Evolutionary conservation across 2,329 filamentous ascomycete genomes (phyloP).

Genomic region (Neofusicoccum ribis): DNA sequence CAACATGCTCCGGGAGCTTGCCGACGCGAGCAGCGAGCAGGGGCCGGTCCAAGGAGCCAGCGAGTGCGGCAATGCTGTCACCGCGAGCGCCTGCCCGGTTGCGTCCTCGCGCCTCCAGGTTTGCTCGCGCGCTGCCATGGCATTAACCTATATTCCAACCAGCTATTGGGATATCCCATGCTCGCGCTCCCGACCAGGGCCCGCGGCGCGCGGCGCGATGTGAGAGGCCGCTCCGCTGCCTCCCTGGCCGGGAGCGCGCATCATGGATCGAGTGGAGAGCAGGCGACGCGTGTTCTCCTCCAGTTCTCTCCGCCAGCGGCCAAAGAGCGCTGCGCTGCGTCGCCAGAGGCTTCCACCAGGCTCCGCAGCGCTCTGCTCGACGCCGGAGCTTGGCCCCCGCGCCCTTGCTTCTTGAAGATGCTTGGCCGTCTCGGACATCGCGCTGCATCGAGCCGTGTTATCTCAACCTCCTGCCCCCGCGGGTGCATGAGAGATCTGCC

Average conservation of each 20-base stretch:
- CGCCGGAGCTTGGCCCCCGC: background rate
- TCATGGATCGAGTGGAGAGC: background rate
- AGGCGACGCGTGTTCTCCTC: conserved; percentile 4
- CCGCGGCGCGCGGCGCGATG: background rate
- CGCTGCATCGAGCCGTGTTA: background rate
- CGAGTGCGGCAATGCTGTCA: background rate
- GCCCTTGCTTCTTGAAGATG: conserved; percentile 14
- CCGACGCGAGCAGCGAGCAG: background rate
- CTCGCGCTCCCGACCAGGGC: background rate
- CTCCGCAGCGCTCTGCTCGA: background rate
- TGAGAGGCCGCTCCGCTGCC: background rate
- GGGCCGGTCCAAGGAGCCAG: background rate
- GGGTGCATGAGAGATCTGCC: conserved; percentile 7
- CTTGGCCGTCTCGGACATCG: conserved; percentile 2
- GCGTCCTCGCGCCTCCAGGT: conserved; percentile 7
- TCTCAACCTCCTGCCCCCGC: background rate
- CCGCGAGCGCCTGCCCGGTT: background rate
- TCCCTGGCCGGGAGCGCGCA: background rate
- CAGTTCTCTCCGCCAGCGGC: background rate
- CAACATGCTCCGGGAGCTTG: conserved; percentile 1
- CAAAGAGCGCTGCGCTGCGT: background rate
- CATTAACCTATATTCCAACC: background rate
- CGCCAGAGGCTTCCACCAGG: background rate
- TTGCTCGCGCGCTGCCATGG: background rate
- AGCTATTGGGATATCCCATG: background rate